A percentile compares a stretch with the other conserved stretches of the same genome.
These are phyloP conservation scores for Dichotomocladium elegans DNA, from an alignment of 371 early-diverging fungal species.

Conservation along the genomic window DNA sequence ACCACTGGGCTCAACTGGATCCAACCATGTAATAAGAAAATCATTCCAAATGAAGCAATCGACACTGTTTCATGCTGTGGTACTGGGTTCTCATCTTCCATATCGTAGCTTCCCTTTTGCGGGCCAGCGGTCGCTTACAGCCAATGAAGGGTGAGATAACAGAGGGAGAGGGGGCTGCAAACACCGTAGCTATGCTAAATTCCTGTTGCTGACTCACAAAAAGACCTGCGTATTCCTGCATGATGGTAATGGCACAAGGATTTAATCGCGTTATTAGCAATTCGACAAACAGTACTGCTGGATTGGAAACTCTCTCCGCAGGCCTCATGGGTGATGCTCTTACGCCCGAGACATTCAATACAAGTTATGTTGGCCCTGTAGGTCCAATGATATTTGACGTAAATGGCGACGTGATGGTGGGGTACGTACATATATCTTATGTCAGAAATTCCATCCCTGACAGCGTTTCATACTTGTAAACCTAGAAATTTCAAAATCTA, in stretches of 20 bases:
- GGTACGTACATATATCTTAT: conserved; percentile 18
- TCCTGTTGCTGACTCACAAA: background rate
- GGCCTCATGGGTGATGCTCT: conserved; percentile 30
- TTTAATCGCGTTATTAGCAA: conserved; percentile 38
- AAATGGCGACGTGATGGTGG: conserved; percentile 47
- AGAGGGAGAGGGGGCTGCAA: background rate
- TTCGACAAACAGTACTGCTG: conserved; percentile 16
- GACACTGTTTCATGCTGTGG: no score
- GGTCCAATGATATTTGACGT: conserved; percentile 57
- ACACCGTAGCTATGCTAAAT: no score
- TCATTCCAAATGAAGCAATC: background rate
- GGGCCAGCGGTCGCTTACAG: conserved; percentile 26
- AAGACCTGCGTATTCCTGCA: conserved; percentile 49
- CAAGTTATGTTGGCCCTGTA: conserved; percentile 50
- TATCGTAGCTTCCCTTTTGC: conserved; percentile 27
- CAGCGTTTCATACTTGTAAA: background rate
- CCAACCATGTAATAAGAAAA: conserved; percentile 31
- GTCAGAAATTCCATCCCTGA: background rate
- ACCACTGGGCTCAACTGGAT: conserved; percentile 42
- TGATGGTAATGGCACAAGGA: conserved; percentile 51
- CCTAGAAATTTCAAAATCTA: conserved; percentile 45
- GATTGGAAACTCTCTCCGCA: conserved; percentile 15
- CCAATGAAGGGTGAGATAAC: conserved; percentile 25
- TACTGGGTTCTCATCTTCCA: background rate
- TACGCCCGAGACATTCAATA: conserved; percentile 38